These are phyloP conservation scores for Cladophialophora immunda DNA, from an alignment of 2,329 filamentous ascomycete genomes.

Conservation along the genomic window DNA sequence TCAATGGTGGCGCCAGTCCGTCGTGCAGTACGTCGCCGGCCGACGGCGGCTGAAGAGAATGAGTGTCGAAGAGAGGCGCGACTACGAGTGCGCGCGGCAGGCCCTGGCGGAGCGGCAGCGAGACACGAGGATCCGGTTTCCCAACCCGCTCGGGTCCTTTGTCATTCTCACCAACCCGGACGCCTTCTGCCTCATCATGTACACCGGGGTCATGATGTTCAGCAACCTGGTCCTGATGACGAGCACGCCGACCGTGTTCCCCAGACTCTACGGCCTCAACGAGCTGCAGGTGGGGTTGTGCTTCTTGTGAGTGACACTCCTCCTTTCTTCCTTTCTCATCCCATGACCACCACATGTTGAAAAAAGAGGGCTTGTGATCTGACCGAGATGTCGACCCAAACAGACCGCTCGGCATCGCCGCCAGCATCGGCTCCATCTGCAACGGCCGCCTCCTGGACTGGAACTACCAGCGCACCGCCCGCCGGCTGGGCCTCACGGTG, in stretches of 20 bases:
- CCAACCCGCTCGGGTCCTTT: slow-evolving; percentile 24
- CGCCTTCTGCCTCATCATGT: slow-evolving; percentile 21
- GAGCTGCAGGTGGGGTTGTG: slow-evolving; percentile 24
- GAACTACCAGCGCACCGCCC: slow-evolving; percentile 52
- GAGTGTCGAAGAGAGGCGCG: slow-evolving; percentile 13
- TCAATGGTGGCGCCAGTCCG: slow-evolving; percentile 24
- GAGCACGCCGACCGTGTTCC: slow-evolving; percentile 24
- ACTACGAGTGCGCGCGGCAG: slow-evolving; percentile 8
- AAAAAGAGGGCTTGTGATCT: not conserved
- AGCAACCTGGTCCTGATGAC: slow-evolving; percentile 16
- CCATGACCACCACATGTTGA: not conserved
- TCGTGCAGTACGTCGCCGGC: slow-evolving; percentile 21
- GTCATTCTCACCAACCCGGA: slow-evolving; percentile 23
- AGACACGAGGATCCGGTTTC: slow-evolving; percentile 20
- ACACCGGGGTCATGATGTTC: slow-evolving; percentile 25
- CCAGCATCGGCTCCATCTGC: slow-evolving; percentile 13
- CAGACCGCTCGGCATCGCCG: slow-evolving; percentile 20
- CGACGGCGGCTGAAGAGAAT: slow-evolving; percentile 23
- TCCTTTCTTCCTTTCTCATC: not conserved
- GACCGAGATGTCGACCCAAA: not conserved
- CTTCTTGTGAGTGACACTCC: slow-evolving; percentile 20
- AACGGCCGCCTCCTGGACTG: slow-evolving; percentile 44
- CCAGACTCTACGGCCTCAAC: slow-evolving; percentile 19
- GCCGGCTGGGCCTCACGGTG: slow-evolving; percentile 45
- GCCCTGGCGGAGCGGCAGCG: slow-evolving; percentile 5